A percentile compares a stretch with the other conserved stretches of the same genome.
phyloP scores from a whole-genome alignment of 1,139 yeast species.

The Debaryomyces subglobosus region DNA sequence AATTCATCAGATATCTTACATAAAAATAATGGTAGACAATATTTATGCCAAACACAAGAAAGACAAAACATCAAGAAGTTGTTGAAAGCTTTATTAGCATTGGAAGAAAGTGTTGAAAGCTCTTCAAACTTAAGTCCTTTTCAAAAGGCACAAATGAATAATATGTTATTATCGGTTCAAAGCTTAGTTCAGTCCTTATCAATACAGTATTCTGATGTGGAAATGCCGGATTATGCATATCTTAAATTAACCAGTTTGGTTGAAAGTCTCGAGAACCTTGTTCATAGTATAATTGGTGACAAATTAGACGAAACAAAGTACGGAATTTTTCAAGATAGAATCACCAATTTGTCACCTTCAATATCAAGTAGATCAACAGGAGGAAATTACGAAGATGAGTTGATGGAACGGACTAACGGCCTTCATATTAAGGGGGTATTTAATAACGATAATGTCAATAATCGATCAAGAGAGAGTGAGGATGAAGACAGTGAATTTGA shows the following conservation, averaged over 20 bases:
- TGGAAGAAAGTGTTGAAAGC: conserved; percentile 3
- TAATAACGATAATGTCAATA: neutral
- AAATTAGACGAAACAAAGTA: conserved; percentile 3
- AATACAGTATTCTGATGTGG: conserved; percentile 10
- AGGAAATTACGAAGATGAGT: conserved; percentile 7
- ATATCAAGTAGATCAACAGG: conserved; percentile 14
- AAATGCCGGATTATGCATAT: conserved; percentile 7
- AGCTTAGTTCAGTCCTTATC: conserved; percentile 8
- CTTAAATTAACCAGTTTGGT: conserved; percentile 9
- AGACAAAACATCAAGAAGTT: neutral
- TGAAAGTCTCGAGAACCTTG: conserved; percentile 9
- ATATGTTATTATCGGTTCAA: conserved; percentile 9
- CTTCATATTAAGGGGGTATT: neutral
- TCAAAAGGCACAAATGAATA: conserved; percentile 10
- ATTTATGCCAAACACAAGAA: neutral
- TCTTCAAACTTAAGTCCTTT: neutral
- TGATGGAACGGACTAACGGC: neutral
- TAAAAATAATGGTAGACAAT: neutral
- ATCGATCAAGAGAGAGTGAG: conserved; percentile 4
- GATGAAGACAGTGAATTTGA: conserved; percentile 25
- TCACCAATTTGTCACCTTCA: conserved; percentile 19
- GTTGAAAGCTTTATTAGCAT: conserved; percentile 2
- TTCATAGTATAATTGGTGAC: neutral
- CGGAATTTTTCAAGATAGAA: conserved; percentile 20
- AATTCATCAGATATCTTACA: neutral